These are phyloP conservation scores for Blastocystis sp. DNA, from an alignment of 352 stramenopile genomes.

Conservation along the genomic window DNA sequence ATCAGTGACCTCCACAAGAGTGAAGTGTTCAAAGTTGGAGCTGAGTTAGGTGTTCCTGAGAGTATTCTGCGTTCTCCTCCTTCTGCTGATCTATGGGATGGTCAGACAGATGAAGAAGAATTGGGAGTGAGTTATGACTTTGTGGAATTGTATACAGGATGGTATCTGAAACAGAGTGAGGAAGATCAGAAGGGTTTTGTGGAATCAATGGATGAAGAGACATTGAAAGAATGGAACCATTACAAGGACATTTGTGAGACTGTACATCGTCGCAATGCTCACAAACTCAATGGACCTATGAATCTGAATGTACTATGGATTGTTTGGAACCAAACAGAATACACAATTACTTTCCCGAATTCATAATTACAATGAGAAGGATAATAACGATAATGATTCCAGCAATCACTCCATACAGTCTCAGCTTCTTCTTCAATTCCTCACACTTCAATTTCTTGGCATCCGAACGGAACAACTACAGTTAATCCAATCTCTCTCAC, in stretches of 20 bases:
- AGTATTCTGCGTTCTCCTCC: slow-evolving; percentile 42
- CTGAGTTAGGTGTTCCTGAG: slow-evolving; percentile 38
- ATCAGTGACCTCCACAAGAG: slow-evolving; percentile 61
- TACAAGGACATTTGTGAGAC: not conserved
- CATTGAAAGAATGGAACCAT: not conserved
- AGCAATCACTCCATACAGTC: slow-evolving; percentile 41
- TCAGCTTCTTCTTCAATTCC: slow-evolving; percentile 45
- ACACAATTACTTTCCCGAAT: not conserved
- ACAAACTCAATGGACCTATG: not conserved
- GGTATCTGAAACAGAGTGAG: not conserved
- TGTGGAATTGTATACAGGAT: slow-evolving; percentile 45
- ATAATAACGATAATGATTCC: slow-evolving; percentile 48
- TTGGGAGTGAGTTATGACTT: slow-evolving; percentile 58
- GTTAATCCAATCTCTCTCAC: not conserved
- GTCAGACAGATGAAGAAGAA: slow-evolving; percentile 60
- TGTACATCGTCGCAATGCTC: slow-evolving; percentile 4
- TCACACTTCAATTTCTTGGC: slow-evolving; percentile 51
- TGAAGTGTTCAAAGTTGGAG: slow-evolving; percentile 58
- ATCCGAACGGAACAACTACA: slow-evolving; percentile 48
- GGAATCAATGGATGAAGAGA: not conserved
- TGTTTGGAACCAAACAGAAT: not conserved
- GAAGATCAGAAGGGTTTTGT: not conserved
- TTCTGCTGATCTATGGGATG: slow-evolving; percentile 60
- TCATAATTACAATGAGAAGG: slow-evolving; percentile 35
- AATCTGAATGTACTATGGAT: slow-evolving; percentile 32